Evolutionary conservation across 2,329 filamentous ascomycete genomes (phyloP).

Genomic region (Alternaria sp.): DNA sequence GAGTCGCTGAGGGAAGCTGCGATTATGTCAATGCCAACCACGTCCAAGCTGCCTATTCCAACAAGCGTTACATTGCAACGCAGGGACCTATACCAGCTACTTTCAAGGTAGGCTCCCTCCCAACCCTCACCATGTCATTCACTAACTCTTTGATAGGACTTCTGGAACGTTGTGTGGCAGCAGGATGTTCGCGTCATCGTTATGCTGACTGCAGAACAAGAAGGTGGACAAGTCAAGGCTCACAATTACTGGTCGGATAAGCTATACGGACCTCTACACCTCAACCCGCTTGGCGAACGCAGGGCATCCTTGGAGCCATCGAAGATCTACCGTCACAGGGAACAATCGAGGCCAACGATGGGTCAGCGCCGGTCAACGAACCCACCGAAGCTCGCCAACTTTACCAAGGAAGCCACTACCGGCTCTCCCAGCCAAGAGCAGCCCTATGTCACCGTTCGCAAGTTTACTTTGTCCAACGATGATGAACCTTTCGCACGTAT

Average conservation of each 20-base stretch:
- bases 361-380: conserved; percentile 47
- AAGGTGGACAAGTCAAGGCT: conserved; percentile 92
- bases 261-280: conserved; percentile 77
- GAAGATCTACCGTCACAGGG: conserved; percentile 56
- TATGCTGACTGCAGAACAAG: conserved; percentile 93
- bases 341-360: conserved; percentile 41
- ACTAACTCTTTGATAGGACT: conserved; percentile 68
- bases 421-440: conserved; percentile 58
- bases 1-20: conserved; percentile 70
- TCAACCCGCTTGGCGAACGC: conserved; percentile 81
- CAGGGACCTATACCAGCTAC: conserved; percentile 93
- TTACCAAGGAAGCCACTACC: conserved; percentile 32
- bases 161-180: conserved; percentile 98
- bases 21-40: conserved; percentile 97
- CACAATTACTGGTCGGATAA: conserved; percentile 89
- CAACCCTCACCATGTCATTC: neutral
- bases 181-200: conserved; percentile 94
- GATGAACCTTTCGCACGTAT: conserved; percentile 82
- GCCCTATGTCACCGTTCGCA: conserved; percentile 82
- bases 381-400: conserved; percentile 36
- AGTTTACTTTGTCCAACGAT: conserved; percentile 81
- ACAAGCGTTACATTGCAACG: conserved; percentile 94
- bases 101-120: conserved; percentile 71
- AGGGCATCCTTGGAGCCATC: conserved; percentile 75
- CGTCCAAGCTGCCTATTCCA: conserved; percentile 77